Evolutionary conservation across 2,329 filamentous ascomycete genomes (phyloP), one percentile per base, ranked within the genome.

Genomic region (Ophiostoma fasciatum): DNA sequence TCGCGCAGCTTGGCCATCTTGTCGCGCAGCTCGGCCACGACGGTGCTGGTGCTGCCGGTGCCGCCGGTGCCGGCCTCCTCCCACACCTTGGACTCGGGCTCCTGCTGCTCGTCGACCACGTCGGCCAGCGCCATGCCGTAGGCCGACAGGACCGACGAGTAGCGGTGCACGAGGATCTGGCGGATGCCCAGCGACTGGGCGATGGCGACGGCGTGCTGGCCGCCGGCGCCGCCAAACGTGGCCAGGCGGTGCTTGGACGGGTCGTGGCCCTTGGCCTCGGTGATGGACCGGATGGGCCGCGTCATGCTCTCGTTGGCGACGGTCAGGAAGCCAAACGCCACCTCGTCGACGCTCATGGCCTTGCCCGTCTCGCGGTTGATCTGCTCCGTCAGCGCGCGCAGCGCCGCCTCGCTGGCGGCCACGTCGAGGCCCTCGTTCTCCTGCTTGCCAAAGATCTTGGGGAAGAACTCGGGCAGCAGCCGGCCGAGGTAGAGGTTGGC

Each of bases 251-350:
- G 87, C 46, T 82, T 83, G 2, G 82, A 84, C 0, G 85, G 90
- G 52, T 94, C 85, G 45, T 92, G 84, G 0, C 87, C 87, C 55
- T 90, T 84, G 20, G 87, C 87, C 55, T 94, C 87, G 0, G 87
- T 94, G 45, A 94, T 70, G 22, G 83, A 88, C 25, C 87, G 71
- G 44, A 94, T 94, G 0, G 87, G 87, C 27, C 87, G 66, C 3
- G 82, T 85, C 85, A 94, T 93, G 12, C 82, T 77, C 59, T 92
- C 84, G 49, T 93, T 92, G 3, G 85, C 84, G 34, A 94, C 83
- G 12, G 83, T 82, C 52, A 94, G 66, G 52, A 93, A 94, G 0
- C 87, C 87, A 48, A 82, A 83, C 0, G 87, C 87, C 4, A 94
- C 80, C 51, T 93, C 82, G 49, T 94, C 85, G 1, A 78, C 61